Base-by-base conservation (phyloP, 768 basidiomycete genomes). In the Cyathus striatus region DNA sequence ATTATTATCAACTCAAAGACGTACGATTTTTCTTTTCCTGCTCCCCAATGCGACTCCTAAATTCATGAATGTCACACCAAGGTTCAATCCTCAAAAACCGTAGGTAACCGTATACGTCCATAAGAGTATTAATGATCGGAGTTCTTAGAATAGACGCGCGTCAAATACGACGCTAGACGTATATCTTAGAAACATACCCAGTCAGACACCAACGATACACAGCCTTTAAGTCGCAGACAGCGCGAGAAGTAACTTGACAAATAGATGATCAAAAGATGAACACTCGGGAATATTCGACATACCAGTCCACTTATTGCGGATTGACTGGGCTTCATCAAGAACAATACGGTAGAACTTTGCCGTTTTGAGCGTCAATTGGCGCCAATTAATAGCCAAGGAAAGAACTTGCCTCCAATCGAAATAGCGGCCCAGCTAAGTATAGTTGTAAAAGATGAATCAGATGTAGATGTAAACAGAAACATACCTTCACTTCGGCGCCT, bases 191-290 rank as follows among this genome's bases (percentile, higher is more conserved):
- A 10, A 26, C 65, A n/a, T 54, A 75, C 72, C 79, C 81, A 20
- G 83, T 86, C 6, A 86, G 61, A 48, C 74, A 76, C 87, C 87
- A 89, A 26, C 83, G 70, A 54, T 79, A 73, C 13, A 53, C 66
- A 0, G 77, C 49, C 10, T 68, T 59, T 12, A 90, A 60, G 10
- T 76, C 70, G 10, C 72, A 72, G 12, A 79, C 74, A 1, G 78
- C 75, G 14, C 75, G 68, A 14, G 79, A 79, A 16, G 17, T 4
- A 23, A 3, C 2, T 3, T 18, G 24, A 32, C 12, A 33, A 40
- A 14, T 32, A 12, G 23, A 20, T 10, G 40, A 7, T n/a, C 39
- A 10, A 13, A 14, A 6, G 20, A 16, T 32, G 30, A 32, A 16
- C 30, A 32, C 23, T 30, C 5, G n/a, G 30, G 16, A 22, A 22